Base-by-base conservation (phyloP, 257 asterid genomes). In the Solanum pennellii region DNA sequence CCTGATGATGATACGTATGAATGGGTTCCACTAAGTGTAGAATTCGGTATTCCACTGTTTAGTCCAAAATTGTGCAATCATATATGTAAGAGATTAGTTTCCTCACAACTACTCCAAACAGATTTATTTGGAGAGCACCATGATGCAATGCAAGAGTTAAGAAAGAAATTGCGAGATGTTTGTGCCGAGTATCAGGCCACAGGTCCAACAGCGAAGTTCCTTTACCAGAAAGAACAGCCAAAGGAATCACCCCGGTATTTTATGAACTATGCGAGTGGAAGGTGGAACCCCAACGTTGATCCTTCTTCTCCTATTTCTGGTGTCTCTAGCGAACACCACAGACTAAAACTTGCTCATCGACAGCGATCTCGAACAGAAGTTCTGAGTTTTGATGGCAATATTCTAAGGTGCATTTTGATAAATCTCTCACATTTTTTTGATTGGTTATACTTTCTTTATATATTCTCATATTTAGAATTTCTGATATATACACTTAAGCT, bases 221-320 rank as follows among this genome's bases (percentile, higher is more conserved):
- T 97, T 87, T 97, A 95, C 94, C 99, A 94, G 93, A 96, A 91
- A 93, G 99, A 96, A 91, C 97, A 92, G 88, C 87, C 91, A 25
- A 95, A 93, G 93, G 91, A 86, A 73, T 88, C 92, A 88, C 88
- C 98, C 75, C 90, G 96, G 73, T 92, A 91, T 77, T 94, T 94
- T 37, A 93, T 95, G 95, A 95, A 92, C 90, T 97, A 97, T 96
- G 99, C 99, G 37, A 97, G 99, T 90, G 98, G 99, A 88, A 93
- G 93, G 92, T 97, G 99, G 99, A 97, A 95, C 87, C 99, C 99
- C 20, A 94, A 90, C 59, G 91, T 92, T 35, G 99, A 96, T 91
- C 98, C 99, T 89, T 97, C 99, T 88, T 97, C 99, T 90, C 99
- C 99, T 73, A 97, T 97, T 72, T 93, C 99, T 71, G 99, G 98